Conservation (phyloP, 129 eudicot genomes). For the Scalesia atractyloides region DNA sequence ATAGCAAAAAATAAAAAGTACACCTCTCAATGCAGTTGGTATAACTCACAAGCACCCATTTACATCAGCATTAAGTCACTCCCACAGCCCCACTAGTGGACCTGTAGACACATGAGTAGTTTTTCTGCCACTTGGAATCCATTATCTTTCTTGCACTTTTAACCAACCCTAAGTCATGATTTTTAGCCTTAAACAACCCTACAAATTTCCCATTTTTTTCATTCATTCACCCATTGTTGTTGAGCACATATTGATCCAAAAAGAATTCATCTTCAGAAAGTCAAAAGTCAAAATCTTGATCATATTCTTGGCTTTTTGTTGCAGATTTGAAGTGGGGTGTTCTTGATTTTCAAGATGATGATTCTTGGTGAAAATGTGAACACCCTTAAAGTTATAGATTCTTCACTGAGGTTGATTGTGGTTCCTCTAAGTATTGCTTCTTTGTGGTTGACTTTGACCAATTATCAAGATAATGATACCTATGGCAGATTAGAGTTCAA, state of each 20-base stretch:
- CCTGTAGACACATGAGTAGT: slow-evolving; percentile 21
- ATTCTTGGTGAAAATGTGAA: slow-evolving; percentile 48
- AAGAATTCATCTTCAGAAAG: slow-evolving; percentile 5
- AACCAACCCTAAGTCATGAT: slow-evolving; percentile 35
- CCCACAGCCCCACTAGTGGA: slow-evolving; percentile 17
- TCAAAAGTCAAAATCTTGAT: slow-evolving; percentile 22
- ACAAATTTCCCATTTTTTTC: slow-evolving; percentile 18
- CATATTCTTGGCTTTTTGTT: not conserved
- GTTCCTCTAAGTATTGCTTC: slow-evolving; percentile 80
- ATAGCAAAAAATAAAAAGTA: not conserved
- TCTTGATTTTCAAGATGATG: slow-evolving; percentile 40
- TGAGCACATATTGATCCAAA: not conserved
- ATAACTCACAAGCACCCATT: slow-evolving; percentile 15
- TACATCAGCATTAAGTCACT: slow-evolving; percentile 29
- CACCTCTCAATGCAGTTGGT: slow-evolving; percentile 13
- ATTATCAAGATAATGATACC: slow-evolving; percentile 53
- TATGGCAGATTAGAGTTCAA: slow-evolving; percentile 65
- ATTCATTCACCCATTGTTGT: slow-evolving; percentile 21
- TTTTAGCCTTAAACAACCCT: slow-evolving; percentile 10
- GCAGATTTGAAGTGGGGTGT: slow-evolving; percentile 25
- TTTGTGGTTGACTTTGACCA: slow-evolving; percentile 69
- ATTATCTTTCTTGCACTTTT: slow-evolving; percentile 39
- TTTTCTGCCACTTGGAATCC: slow-evolving; percentile 38
- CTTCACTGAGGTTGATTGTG: slow-evolving; percentile 61
- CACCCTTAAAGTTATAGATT: slow-evolving; percentile 58